Base-by-base conservation (phyloP, 805 yeast genomes). In the Nakazawaea populi region DNA sequence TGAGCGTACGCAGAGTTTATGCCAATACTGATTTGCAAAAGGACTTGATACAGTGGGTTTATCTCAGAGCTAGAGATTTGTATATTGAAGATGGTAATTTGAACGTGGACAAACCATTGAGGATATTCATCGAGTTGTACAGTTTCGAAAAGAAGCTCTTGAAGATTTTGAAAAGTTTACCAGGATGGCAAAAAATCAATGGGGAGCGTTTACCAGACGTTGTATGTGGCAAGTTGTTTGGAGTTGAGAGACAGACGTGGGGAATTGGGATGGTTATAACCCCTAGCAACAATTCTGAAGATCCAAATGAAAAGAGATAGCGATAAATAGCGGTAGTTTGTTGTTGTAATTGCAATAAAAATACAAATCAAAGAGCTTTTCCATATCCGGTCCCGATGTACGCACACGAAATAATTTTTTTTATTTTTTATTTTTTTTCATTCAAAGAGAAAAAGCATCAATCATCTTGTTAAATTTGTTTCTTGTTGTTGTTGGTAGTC, bases 1-100 rank as follows among this genome's bases (percentile, higher is more conserved):
- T 80, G 18, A 86, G 86, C 52, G 79, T 85, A 44, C 78, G 90
- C 66, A 79, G 79, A 60, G 90, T 85, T 1, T 87, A 87, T 62
- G 64, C 76, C 28, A 75, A 73, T 53, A 79, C 85, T 8, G 89
- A 87, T 28, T 76, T 87, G 47, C 73, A 85, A 14, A 73, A 74
- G 42, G 86, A 87, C 57, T 69, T 87, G 52, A 56, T 87, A 30
- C 82, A 76, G 42, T 83, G 87, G 85, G 77, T 83, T n/a, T 46
- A 46, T 27, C 28, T 46, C 24, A 31, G 47, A 12, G 47, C 53
- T 8, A 46, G 53, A 46, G 50, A 51, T 18, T 14, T 51, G 47
- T 51, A 51, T 29, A 18, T 51, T 5, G 11, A 42, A 24, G 50
- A 51, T 11, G 53, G 53, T 6, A 12, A 37, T 14, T 39, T 51